Base-by-base conservation (phyloP, 108 stramenopile species). In the Nitzschia sp. region DNA sequence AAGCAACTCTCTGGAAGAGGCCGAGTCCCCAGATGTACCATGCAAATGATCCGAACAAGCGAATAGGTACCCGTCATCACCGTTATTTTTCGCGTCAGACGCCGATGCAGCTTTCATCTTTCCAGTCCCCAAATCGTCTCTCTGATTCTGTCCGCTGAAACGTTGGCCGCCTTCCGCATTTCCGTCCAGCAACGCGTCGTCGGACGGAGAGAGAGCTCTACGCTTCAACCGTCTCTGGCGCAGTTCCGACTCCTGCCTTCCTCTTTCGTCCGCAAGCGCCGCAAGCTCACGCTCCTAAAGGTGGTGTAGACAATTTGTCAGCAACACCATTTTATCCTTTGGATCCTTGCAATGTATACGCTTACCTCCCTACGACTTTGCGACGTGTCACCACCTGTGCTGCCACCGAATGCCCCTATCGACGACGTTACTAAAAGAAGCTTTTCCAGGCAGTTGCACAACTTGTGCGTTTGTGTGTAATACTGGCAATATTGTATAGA, bases 401-500 rank as follows among this genome's bases (percentile, higher is more conserved):
- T 77, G 0, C 84, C 84, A 21, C 84, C 84, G 71, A 85, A 85
- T 34, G 81, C 74, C 24, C 33, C 51, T 4, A 68, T 47, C 4
- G 84, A 70, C 24, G 84, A 76, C 18, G 74, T 79, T 1, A 85
- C 81, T 42, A 85, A 46, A 0, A 82, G 48, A 13, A 85, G 72
- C 62, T 85, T 85, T 68, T 85, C 84, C 68, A 85, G 70, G 53
- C 76, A 80, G 47, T 85, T 85, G 71, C 84, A 85, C 19, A 85
- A 67, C 64, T 85, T 85, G 57, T 85, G 84, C 6, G 84, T 85
- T 68, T 85, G 84, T 2, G 78, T 79, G 46, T 85, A 85, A 58
- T 82, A 85, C 71, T 74, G 33, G 35, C 29, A n/a, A n/a, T n/a
- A n/a, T n/a, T n/a, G n/a, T n/a, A n/a, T n/a, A n/a, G 21, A 68